Conservation (phyloP, 805 yeast genomes). For the Saccharomyces paradoxus region DNA sequence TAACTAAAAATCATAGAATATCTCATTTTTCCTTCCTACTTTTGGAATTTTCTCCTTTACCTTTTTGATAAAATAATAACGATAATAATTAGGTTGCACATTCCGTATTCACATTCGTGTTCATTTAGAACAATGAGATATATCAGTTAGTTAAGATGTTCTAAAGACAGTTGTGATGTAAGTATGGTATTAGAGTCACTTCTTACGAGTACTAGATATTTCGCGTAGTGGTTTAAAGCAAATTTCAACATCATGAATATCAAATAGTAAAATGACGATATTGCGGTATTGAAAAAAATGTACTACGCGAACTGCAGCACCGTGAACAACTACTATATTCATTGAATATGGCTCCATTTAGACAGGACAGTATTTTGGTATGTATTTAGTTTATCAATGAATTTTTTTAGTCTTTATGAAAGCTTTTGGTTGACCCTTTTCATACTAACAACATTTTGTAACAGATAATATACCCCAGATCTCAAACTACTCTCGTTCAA, state of each 20-base stretch:
- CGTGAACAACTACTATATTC: not conserved
- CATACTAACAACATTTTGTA: slow-evolving; percentile 13
- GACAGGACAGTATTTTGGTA: slow-evolving; percentile 26
- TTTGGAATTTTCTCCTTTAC: no score
- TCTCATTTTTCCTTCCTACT: not conserved
- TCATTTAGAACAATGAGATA: not conserved
- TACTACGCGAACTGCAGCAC: not conserved
- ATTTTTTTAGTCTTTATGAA: not conserved
- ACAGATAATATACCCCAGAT: slow-evolving; percentile 69
- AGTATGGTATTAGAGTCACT: not conserved
- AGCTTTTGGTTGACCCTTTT: not conserved
- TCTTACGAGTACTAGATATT: not conserved
- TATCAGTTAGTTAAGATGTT: not conserved
- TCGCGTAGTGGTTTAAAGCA: not conserved
- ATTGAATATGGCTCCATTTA: slow-evolving; percentile 24
- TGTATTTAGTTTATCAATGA: slow-evolving; percentile 3
- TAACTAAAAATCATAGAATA: not conserved
- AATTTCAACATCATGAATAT: not conserved
- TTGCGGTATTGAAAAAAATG: not conserved
- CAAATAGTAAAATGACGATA: not conserved
- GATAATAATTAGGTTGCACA: not conserved
- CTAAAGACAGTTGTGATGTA: not conserved
- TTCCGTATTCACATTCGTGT: not conserved
- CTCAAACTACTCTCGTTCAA: slow-evolving; percentile 62
- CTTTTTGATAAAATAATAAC: no score